Evolutionary conservation across 208 protist genomes (phyloP).

Genomic region (Crithidia expoeki): DNA sequence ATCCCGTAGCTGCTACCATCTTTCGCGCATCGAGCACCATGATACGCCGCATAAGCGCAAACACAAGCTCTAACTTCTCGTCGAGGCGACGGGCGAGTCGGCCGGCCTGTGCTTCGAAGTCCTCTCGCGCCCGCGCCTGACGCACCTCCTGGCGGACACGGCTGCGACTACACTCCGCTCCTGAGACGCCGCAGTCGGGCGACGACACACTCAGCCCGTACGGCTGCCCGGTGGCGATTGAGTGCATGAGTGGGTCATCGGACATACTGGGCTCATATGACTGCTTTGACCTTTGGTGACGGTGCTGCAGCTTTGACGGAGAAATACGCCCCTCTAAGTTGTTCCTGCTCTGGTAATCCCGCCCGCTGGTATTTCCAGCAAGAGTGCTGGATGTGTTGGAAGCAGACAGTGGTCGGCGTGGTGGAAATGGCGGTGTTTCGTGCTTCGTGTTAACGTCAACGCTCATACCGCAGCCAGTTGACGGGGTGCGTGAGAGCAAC

Average conservation of each 20-base stretch:
- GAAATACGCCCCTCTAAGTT: neutral
- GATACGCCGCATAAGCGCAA: constrained; percentile 31
- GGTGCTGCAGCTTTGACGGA: neutral
- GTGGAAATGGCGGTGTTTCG: neutral
- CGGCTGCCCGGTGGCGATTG: constrained; percentile 7
- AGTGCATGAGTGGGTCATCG: constrained; percentile 11
- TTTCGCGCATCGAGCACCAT: constrained; percentile 30
- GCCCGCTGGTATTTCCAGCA: neutral
- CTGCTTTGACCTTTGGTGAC: neutral
- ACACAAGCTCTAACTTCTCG: constrained; percentile 23
- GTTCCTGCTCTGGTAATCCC: neutral
- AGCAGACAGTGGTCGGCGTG: neutral
- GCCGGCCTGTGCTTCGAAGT: constrained; percentile 13
- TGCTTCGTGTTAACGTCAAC: neutral
- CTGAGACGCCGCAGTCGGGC: neutral
- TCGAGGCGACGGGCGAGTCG: constrained; percentile 25
- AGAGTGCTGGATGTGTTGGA: neutral
- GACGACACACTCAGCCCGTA: neutral
- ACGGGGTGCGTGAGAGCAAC: neutral
- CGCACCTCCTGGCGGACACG: constrained; percentile 26
- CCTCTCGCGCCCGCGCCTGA: constrained; percentile 28
- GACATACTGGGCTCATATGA: constrained; percentile 1
- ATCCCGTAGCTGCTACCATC: neutral
- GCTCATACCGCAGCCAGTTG: too few relatives aligned
- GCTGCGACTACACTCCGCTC: constrained; percentile 8